These are phyloP conservation scores for Solanum appendiculatum DNA, from an alignment of 257 asterid species.

Conservation along the genomic window DNA sequence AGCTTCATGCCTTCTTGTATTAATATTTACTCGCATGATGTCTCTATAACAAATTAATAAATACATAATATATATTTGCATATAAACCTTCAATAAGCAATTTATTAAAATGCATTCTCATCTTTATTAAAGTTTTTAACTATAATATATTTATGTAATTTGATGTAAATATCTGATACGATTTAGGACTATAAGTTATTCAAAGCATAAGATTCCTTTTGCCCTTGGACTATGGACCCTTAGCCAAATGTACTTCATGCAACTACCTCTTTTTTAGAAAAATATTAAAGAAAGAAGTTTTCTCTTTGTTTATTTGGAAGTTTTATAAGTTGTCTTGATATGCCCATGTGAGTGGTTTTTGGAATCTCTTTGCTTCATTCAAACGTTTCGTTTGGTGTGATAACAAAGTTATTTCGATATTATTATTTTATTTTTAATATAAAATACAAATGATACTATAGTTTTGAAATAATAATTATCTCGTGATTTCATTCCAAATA, in stretches of 20 bases:
- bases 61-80: neutral
- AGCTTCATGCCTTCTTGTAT: neutral
- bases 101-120: neutral
- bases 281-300: neutral
- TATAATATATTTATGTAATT: neutral
- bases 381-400: too few species aligned
- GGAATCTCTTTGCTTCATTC: neutral
- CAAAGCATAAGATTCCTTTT: too few species aligned
- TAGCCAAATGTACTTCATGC: neutral
- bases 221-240: neutral
- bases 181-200: too few species aligned
- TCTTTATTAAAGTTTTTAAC: neutral
- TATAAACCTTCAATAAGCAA: neutral
- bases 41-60: neutral
- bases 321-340: neutral
- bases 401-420: too few species aligned
- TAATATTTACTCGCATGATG: fast-evolving
- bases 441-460: too few species aligned
- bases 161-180: too few species aligned
- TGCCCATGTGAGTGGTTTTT: neutral
- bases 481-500: too few species aligned
- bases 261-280: neutral
- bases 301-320: neutral
- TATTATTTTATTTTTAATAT: too few species aligned
- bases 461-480: too few species aligned